Base-by-base conservation (phyloP, 805 yeast genomes). In the Saccharomycopsis fibuligera region DNA sequence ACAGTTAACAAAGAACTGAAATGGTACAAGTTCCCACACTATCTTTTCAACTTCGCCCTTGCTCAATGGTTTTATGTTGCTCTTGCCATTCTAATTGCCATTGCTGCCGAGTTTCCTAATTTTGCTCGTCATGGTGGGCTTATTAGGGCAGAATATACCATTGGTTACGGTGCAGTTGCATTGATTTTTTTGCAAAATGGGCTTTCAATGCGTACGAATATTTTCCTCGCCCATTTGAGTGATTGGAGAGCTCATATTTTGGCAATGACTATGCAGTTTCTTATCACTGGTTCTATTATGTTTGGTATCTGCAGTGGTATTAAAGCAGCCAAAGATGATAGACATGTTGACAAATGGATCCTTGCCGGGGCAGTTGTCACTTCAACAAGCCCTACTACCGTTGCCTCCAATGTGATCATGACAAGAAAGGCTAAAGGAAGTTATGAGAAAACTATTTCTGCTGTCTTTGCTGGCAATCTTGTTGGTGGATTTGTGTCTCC, bases 351-450 rank as follows among this genome's bases (percentile, higher is more conserved):
- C 56, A 72, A 76, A 30, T 87, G 93, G 87, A 74, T 87, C 56
- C 67, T 89, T 21, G 84, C 84, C 12, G 96, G 96, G 0, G 64
- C 89, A 50, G 76, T 89, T 17, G 83, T 87, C 41, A 85, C 96
- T 2, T 86, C 86, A 27, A 76, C 91, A 10, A 86, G 95, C 62
- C 96, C 96, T 25, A 89, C 96, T 6, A 89, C 96, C 0, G 95
- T 89, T 17, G 79, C 90, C 0, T 87, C 96, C 1, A 89, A 89
- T 61, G 96, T 89, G 25, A 90, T 89, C 25, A 89, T 89, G 96
- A 89, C 96, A 4, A 74, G 80, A 46, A 76, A 76, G 50, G 96
- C 96, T 0, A 80, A 83, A 56, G 96, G 96, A 6, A 86, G 88
- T 63, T 90, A 79, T 55, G 66, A 83, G 16, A 66, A 88, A 46